Percentiles rank a stretch among this genome's conserved stretches.
Evolutionary conservation across 441 rosid genomes (phyloP).

Genomic region (Viola pubescens): DNA sequence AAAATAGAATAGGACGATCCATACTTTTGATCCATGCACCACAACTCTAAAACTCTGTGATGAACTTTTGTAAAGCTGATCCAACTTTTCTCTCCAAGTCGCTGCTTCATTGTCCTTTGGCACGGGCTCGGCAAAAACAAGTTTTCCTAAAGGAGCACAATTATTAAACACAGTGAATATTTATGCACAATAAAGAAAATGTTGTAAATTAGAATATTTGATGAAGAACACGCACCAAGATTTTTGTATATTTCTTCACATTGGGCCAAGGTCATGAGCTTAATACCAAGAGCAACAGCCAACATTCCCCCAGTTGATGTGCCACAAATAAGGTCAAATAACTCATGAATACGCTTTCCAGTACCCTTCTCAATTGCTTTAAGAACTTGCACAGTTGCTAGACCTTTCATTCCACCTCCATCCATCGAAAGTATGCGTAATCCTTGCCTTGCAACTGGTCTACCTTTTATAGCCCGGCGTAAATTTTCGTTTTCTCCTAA

Average conservation of each 20-base stretch:
- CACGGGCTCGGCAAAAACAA: conserved; percentile 92
- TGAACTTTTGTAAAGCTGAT: conserved; percentile 94
- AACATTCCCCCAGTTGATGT: conserved; percentile 99
- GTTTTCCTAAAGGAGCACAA: conserved; percentile 62
- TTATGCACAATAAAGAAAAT: conserved; percentile 13
- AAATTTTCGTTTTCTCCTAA: conserved; percentile 91
- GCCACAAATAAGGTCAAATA: conserved; percentile 95
- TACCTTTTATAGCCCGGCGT: conserved; percentile 85
- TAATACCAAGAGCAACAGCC: conserved; percentile 90
- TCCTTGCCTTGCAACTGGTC: conserved; percentile 85
- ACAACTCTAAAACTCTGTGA: conserved; percentile 98
- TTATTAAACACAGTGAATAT: conserved; percentile 14
- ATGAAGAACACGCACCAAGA: conserved; percentile 48
- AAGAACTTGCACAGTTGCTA: conserved; percentile 92
- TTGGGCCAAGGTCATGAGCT: conserved; percentile 75
- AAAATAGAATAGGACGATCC: conserved; percentile 13
- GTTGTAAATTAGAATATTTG: conserved; percentile 7
- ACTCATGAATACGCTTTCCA: conserved; percentile 89
- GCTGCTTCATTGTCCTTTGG: conserved; percentile 98
- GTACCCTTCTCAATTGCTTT: conserved; percentile 95
- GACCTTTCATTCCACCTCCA: conserved; percentile 99
- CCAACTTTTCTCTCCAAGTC: conserved; percentile 96
- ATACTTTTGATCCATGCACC: conserved; percentile 97
- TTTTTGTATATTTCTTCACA: conserved; percentile 97
- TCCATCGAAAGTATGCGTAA: conserved; percentile 96